Conservation (phyloP, 1,284 basidiomycete genomes). For the Tilletia walkeri region DNA sequence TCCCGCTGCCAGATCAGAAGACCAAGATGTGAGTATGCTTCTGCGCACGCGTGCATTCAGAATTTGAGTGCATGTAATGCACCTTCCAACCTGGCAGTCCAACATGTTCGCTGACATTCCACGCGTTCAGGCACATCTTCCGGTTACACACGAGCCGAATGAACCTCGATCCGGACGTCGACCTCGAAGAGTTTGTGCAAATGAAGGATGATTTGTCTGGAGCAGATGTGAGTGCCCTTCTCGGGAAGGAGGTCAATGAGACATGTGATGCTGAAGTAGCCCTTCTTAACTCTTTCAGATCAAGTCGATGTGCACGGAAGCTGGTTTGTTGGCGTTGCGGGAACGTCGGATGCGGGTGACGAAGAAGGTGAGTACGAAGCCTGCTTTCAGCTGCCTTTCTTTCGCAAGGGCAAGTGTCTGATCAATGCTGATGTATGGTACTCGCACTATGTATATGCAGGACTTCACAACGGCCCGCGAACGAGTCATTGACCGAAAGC, state of each 20-base stretch:
- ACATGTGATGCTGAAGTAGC: too few species aligned
- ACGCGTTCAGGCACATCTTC: slow-evolving; percentile 79
- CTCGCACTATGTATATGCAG: background rate
- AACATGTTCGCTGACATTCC: background rate
- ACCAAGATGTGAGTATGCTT: slow-evolving; percentile 48
- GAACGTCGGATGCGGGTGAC: slow-evolving; percentile 96
- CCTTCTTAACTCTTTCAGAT: background rate
- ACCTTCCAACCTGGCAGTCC: background rate
- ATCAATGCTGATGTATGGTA: background rate
- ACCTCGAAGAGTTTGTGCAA: slow-evolving; percentile 92
- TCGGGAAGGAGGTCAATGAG: background rate
- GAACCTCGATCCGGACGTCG: slow-evolving; percentile 87
- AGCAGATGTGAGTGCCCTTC: slow-evolving; percentile 12
- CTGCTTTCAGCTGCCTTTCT: background rate
- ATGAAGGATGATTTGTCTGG: slow-evolving; percentile 81
- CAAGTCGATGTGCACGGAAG: slow-evolving; percentile 68
- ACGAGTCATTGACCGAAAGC: slow-evolving; percentile 53
- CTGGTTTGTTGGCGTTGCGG: slow-evolving; percentile 86
- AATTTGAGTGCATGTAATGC: background rate
- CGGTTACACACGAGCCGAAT: slow-evolving; percentile 93
- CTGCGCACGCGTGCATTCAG: background rate
- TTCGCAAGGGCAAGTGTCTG: background rate
- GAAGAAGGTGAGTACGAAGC: slow-evolving; percentile 60
- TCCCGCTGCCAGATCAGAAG: slow-evolving; percentile 53
- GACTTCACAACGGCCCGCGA: slow-evolving; percentile 53